These are phyloP conservation scores for Helicostylum pulchrum DNA, from an alignment of 192 early-diverging fungal species.

Conservation along the genomic window DNA sequence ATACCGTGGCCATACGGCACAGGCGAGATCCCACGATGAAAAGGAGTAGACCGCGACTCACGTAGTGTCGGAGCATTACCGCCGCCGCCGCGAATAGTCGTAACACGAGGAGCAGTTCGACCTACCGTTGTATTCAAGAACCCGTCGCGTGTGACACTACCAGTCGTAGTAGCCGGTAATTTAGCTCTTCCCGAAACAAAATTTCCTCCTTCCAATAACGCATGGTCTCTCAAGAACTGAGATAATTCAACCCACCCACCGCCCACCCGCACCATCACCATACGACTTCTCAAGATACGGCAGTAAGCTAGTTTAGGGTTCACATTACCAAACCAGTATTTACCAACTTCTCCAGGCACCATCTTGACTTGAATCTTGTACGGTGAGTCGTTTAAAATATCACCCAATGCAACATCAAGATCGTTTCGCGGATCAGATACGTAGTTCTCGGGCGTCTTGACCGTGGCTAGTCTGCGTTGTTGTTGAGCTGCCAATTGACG, in stretches of 20 bases:
- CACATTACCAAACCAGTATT: slow-evolving; percentile 63
- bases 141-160: slow-evolving; percentile 1
- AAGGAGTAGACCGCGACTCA: slow-evolving; percentile 23
- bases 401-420: slow-evolving; percentile 57
- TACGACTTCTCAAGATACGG: slow-evolving; percentile 55
- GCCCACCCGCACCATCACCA: slow-evolving; percentile 69
- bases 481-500: slow-evolving; percentile 1
- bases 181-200: slow-evolving; percentile 9
- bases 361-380: slow-evolving; percentile 44
- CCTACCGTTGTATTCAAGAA: slow-evolving; percentile 7
- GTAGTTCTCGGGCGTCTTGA: slow-evolving; percentile 24
- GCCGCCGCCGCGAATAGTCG: slow-evolving; percentile 6
- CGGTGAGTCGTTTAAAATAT: slow-evolving; percentile 59
- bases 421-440: slow-evolving; percentile 53
- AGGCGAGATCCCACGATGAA: slow-evolving; percentile 14
- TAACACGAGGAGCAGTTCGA: neutral
- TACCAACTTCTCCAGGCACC: slow-evolving; percentile 55
- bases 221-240: slow-evolving; percentile 39
- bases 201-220: slow-evolving; percentile 24
- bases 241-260: slow-evolving; percentile 63
- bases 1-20: slow-evolving; percentile 20
- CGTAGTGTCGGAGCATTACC: neutral
- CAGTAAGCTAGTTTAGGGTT: slow-evolving; percentile 64
- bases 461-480: neutral
- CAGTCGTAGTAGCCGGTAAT: neutral